These are phyloP conservation scores for Forsythia viridissima DNA, from an alignment of 257 asterid genomes.

Conservation along the genomic window DNA sequence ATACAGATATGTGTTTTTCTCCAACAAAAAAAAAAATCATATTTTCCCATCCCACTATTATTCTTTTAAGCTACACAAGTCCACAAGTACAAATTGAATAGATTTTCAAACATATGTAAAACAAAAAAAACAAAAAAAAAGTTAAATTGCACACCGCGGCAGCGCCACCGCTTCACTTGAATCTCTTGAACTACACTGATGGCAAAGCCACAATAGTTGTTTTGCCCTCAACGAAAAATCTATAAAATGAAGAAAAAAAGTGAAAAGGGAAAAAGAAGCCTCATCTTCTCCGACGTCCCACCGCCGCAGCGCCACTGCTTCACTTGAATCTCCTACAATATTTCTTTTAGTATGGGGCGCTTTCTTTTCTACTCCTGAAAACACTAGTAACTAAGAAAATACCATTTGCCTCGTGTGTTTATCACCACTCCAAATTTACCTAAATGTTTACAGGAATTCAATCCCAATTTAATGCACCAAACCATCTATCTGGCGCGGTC, in stretches of 20 bases:
- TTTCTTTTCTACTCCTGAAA: not conserved
- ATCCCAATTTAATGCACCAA: conserved; percentile 16
- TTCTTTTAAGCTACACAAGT: no score
- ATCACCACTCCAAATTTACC: not conserved
- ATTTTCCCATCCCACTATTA: no score
- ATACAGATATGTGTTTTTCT: no score
- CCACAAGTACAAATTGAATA: no score
- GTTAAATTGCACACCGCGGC: no score
- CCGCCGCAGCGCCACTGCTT: not conserved
- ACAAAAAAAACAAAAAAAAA: no score
- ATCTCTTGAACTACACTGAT: no score
- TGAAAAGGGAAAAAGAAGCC: not conserved
- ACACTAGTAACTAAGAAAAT: not conserved
- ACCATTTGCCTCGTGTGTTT: not conserved
- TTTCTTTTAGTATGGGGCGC: not conserved
- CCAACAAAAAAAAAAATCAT: no score
- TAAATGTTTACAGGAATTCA: not conserved
- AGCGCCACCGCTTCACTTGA: no score
- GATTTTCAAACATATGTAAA: no score
- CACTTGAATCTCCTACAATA: not conserved
- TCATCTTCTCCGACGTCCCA: not conserved
- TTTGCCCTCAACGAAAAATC: not conserved
- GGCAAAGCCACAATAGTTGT: no score
- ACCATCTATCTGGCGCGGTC: conserved; percentile 16
- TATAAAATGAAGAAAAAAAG: no score